Conservation (phyloP, 2,329 filamentous ascomycete genomes). For the Aspergillus sp. region DNA sequence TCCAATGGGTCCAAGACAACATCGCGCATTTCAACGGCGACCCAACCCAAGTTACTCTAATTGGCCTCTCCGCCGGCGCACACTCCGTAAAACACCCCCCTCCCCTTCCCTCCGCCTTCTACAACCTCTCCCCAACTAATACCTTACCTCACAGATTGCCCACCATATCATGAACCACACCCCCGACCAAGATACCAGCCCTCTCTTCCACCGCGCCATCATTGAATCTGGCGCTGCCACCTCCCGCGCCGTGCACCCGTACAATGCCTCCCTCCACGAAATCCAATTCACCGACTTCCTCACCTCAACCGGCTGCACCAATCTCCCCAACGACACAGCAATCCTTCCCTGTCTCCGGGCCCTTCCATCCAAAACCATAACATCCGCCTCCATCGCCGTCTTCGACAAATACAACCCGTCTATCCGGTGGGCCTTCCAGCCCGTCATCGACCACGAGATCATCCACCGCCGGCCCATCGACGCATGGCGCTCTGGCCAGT, state of each 20-base stretch:
- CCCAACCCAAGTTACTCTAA: conserved; percentile 8
- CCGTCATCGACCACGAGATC: conserved; percentile 64
- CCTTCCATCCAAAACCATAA: conserved; percentile 39
- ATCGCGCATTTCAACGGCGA: conserved; percentile 12
- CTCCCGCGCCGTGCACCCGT: conserved; percentile 50
- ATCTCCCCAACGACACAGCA: conserved; percentile 27
- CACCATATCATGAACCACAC: conserved; percentile 63
- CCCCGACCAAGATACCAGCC: conserved; percentile 20
- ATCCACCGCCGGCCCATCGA: conserved; percentile 61
- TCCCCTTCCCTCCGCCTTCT: too few species aligned
- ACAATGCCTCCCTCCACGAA: conserved; percentile 45
- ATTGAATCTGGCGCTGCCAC: conserved; percentile 52
- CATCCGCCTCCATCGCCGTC: conserved; percentile 44
- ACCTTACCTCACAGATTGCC: conserved; percentile 55
- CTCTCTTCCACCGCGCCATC: conserved; percentile 50
- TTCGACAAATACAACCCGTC: conserved; percentile 52
- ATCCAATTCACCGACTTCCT: conserved; percentile 50
- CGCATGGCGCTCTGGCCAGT: conserved; percentile 58
- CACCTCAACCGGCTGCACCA: conserved; percentile 36
- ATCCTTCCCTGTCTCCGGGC: conserved; percentile 48
- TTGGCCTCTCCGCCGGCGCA: conserved; percentile 14
- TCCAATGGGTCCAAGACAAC: conserved; percentile 26
- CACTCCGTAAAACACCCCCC: conserved; percentile 6
- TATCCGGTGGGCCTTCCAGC: conserved; percentile 64
- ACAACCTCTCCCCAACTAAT: conserved; percentile 7